Conservation (phyloP, 2,329 filamentous ascomycete species). For the Gaeumannomyces sp. region DNA sequence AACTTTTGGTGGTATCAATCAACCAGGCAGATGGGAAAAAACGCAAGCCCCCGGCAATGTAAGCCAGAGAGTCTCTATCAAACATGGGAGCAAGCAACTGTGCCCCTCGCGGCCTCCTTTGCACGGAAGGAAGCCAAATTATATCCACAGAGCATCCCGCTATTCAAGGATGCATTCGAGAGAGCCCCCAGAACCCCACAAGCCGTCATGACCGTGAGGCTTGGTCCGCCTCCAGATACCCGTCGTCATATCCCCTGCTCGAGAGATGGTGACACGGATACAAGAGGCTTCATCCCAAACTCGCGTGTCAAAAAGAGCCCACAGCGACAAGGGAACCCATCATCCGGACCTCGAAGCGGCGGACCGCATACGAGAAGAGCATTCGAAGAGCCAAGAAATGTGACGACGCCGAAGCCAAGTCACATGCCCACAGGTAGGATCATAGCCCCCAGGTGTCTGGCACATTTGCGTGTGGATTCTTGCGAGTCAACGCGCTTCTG, state of each 20-base stretch:
- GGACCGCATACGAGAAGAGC: conserved; percentile 18
- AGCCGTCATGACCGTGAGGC: conserved; percentile 16
- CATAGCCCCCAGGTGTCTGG: conserved; percentile 51
- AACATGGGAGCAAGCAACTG: neutral
- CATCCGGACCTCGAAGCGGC: conserved; percentile 12
- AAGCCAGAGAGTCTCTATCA: neutral
- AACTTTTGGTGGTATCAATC: neutral
- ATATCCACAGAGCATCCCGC: neutral
- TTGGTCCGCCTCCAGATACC: conserved; percentile 15
- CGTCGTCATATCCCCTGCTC: neutral
- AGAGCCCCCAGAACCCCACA: conserved; percentile 12
- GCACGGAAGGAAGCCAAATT: neutral
- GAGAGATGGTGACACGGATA: conserved; percentile 6
- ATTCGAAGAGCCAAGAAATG: conserved; percentile 9
- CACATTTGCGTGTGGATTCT: conserved; percentile 37
- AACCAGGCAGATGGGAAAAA: neutral
- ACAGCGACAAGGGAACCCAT: conserved; percentile 21
- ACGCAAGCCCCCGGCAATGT: neutral
- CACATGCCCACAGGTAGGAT: conserved; percentile 25
- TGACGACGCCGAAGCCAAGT: conserved; percentile 13
- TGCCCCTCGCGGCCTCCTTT: neutral
- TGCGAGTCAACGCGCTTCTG: conserved; percentile 48
- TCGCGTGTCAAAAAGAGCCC: conserved; percentile 16
- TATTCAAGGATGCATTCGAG: neutral
- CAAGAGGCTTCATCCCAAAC: conserved; percentile 16